A percentile compares a stretch with the other conserved stretches of the same genome.
These are phyloP conservation scores for Cyclotella sp. DNA, from an alignment of 108 stramenopile genomes.

Conservation along the genomic window DNA sequence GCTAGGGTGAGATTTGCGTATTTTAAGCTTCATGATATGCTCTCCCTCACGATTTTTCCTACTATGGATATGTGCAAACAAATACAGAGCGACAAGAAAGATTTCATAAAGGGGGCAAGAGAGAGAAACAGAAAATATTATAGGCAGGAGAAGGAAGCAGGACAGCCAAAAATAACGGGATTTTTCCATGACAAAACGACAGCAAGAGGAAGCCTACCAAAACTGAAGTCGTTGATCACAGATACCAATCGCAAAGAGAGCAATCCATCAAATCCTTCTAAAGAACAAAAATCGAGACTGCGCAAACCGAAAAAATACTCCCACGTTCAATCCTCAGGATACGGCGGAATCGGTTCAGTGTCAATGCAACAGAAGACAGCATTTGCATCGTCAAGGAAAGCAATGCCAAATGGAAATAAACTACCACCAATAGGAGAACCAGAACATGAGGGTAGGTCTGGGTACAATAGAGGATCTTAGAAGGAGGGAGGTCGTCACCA, in stretches of 20 bases:
- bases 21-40: neutral
- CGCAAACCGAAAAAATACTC: conserved; percentile 25
- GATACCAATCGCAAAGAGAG: conserved; percentile 14
- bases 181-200: conserved; percentile 2
- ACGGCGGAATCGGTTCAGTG: conserved; percentile 13
- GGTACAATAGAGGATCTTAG: too few species aligned
- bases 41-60: neutral
- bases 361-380: conserved; percentile 2
- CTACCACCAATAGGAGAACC: conserved; percentile 9
- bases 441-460: neutral
- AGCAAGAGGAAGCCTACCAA: conserved; percentile 18
- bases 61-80: neutral
- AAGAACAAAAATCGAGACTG: conserved; percentile 15
- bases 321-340: conserved; percentile 40
- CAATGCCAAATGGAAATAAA: neutral
- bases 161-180: neutral
- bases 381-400: conserved; percentile 11
- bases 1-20: conserved; percentile 22
- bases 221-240: conserved; percentile 15
- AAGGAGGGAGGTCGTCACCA: too few species aligned
- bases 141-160: conserved; percentile 20
- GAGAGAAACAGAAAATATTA: conserved; percentile 38
- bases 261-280: neutral
- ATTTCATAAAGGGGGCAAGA: conserved; percentile 27
- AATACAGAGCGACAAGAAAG: conserved; percentile 37